phyloP scores from a whole-genome alignment of 2,329 filamentous ascomycete genomes.

The Ceratocystis destructans region DNA sequence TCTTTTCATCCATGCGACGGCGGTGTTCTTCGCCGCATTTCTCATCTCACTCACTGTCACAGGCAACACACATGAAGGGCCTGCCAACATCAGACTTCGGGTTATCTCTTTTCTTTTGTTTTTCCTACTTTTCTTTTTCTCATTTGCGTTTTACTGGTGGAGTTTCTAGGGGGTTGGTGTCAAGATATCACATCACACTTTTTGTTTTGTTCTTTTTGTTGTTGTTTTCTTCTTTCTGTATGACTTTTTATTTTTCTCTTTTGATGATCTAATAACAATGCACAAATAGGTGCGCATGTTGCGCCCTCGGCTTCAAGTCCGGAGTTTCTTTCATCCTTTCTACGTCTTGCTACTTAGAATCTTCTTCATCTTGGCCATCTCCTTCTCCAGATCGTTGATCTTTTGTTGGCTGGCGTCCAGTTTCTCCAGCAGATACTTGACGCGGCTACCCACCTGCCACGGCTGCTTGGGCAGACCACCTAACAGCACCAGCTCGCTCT shows the following conservation, averaged over 20 bases:
- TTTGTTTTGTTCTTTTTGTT: background rate
- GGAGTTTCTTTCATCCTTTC: background rate
- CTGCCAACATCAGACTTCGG: background rate
- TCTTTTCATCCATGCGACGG: background rate
- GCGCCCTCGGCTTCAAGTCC: background rate
- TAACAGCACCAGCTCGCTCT: slow-evolving; percentile 61
- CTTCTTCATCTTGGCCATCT: slow-evolving; percentile 60
- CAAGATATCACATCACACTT: background rate
- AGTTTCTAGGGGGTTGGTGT: slow-evolving; percentile 3
- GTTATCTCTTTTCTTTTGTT: background rate
- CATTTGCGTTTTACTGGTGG: background rate
- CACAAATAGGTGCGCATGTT: background rate
- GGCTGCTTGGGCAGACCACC: slow-evolving; percentile 58
- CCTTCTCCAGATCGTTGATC: slow-evolving; percentile 57
- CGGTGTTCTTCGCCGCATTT: background rate
- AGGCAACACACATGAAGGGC: background rate
- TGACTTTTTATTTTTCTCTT: background rate
- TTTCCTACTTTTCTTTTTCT: background rate
- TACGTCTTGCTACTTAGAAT: slow-evolving; percentile 20
- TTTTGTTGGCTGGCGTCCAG: slow-evolving; percentile 59
- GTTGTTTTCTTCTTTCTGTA: background rate
- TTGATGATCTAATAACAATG: background rate
- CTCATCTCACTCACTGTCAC: background rate
- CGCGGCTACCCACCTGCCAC: slow-evolving; percentile 48
- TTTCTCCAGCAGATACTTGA: slow-evolving; percentile 62